A percentile compares a stretch with the other conserved stretches of the same genome.
These are phyloP conservation scores for Candida dajiaensis DNA, from an alignment of 805 yeast genomes.

Conservation along the genomic window DNA sequence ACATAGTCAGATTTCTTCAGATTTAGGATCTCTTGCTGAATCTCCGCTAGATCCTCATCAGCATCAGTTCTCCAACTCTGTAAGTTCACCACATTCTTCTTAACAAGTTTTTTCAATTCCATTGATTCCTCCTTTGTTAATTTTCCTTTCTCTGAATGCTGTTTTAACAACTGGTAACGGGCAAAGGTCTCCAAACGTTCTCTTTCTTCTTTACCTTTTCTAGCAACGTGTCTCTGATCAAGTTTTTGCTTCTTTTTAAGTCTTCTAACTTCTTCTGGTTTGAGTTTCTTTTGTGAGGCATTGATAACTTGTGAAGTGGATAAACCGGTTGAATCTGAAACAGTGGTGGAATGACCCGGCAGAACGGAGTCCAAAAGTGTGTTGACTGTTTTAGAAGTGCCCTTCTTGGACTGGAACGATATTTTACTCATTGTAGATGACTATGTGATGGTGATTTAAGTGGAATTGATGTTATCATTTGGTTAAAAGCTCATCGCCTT, in stretches of 20 bases:
- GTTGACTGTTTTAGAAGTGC: slow-evolving; percentile 33
- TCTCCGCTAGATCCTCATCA: slow-evolving; percentile 35
- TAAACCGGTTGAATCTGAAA: slow-evolving; percentile 10
- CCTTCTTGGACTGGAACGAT: slow-evolving; percentile 5
- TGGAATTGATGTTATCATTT: background rate
- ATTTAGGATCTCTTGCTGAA: slow-evolving; percentile 37
- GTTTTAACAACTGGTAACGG: slow-evolving; percentile 27
- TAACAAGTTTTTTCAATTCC: slow-evolving; percentile 29
- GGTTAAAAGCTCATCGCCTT: slow-evolving; percentile 2
- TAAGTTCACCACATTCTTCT: slow-evolving; percentile 31
- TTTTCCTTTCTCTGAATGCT: slow-evolving; percentile 26
- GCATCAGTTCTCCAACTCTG: slow-evolving; percentile 37
- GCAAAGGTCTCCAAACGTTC: slow-evolving; percentile 27
- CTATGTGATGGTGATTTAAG: background rate
- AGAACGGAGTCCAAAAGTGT: slow-evolving; percentile 31
- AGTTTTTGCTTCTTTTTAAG: slow-evolving; percentile 30
- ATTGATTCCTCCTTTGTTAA: slow-evolving; percentile 30
- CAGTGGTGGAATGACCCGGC: slow-evolving; percentile 28
- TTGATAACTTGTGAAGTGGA: slow-evolving; percentile 35
- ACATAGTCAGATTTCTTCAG: slow-evolving; percentile 33
- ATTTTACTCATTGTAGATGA: slow-evolving; percentile 3
- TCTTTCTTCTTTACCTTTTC: slow-evolving; percentile 16
- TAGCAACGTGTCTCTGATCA: slow-evolving; percentile 22
- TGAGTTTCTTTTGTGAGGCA: slow-evolving; percentile 28
- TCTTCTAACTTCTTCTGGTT: slow-evolving; percentile 28